A percentile compares a stretch with the other conserved stretches of the same genome.
phyloP scores from a whole-genome alignment of 2,329 filamentous ascomycete species.

The Exophiala xenobiotica region DNA sequence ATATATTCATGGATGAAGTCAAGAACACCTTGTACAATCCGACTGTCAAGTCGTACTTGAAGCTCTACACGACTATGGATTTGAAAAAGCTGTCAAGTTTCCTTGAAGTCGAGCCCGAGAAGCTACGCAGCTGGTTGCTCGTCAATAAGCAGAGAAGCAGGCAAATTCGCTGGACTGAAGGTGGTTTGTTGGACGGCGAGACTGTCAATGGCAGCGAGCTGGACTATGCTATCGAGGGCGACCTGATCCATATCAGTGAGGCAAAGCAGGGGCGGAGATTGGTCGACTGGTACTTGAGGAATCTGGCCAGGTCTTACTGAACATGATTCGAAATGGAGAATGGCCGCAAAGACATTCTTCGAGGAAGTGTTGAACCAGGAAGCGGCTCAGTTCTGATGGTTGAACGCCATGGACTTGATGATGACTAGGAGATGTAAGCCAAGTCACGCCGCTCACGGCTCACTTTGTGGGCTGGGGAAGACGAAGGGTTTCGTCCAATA shows the following conservation, averaged over 20 bases:
- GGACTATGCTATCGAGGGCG: slow-evolving; percentile 94
- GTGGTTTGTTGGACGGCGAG: slow-evolving; percentile 86
- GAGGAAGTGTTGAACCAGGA: too few species aligned
- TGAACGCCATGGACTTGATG: too few species aligned
- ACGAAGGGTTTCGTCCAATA: too few species aligned
- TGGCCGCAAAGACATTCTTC: too few species aligned
- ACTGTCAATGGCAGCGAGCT: slow-evolving; percentile 90
- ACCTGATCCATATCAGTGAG: slow-evolving; percentile 97
- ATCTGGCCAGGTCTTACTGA: slow-evolving; percentile 92
- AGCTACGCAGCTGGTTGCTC: slow-evolving; percentile 86
- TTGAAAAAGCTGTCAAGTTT: slow-evolving; percentile 97
- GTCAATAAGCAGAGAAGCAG: slow-evolving; percentile 99
- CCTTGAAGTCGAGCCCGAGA: slow-evolving; percentile 94
- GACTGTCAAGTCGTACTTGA: slow-evolving; percentile 96
- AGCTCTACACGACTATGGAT: slow-evolving; percentile 99
- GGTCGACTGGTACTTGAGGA: slow-evolving; percentile 98
- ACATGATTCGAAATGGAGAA: neutral
- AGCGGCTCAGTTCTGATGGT: too few species aligned
- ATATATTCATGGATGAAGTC: slow-evolving; percentile 99
- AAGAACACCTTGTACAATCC: slow-evolving; percentile 97
- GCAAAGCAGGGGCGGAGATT: slow-evolving; percentile 96
- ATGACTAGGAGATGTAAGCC: too few species aligned
- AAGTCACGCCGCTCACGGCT: too few species aligned
- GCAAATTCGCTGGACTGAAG: slow-evolving; percentile 91
- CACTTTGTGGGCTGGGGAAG: too few species aligned